Conservation (phyloP, 1,139 yeast species). For the Lodderomyces jiufengensis region DNA sequence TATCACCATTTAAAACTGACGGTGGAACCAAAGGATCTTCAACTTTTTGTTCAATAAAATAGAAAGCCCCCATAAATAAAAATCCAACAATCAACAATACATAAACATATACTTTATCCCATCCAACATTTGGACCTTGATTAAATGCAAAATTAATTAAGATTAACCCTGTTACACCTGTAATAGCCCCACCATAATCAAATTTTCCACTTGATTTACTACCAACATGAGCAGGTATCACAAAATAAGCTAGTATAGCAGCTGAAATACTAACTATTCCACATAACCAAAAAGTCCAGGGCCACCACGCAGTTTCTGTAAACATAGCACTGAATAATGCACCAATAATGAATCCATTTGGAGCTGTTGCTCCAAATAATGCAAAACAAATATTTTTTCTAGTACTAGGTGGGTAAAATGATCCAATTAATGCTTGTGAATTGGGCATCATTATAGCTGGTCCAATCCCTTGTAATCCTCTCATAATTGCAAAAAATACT, state of each 20-base stretch:
- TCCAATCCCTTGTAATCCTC: conserved; percentile 62
- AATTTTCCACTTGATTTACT: conserved; percentile 23
- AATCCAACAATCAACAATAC: conserved; percentile 48
- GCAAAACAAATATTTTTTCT: conserved; percentile 40
- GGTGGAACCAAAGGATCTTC: conserved; percentile 47
- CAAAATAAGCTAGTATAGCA: conserved; percentile 28
- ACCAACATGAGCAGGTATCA: conserved; percentile 42
- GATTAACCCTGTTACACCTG: conserved; percentile 48
- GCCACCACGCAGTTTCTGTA: conserved; percentile 48
- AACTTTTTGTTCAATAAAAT: conserved; percentile 31
- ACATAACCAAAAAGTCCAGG: conserved; percentile 52
- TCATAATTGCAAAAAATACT: conserved; percentile 46
- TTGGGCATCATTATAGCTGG: conserved; percentile 57
- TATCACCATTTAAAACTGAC: conserved; percentile 36
- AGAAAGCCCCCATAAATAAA: conserved; percentile 32
- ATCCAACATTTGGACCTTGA: conserved; percentile 60
- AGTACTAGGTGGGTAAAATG: conserved; percentile 44
- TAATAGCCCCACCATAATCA: conserved; percentile 46
- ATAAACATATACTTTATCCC: conserved; percentile 50
- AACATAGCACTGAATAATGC: conserved; percentile 45
- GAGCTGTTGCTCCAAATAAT: conserved; percentile 59
- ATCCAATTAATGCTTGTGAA: conserved; percentile 52
- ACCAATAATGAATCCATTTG: conserved; percentile 53
- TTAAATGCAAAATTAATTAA: conserved; percentile 56
- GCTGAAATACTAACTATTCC: conserved; percentile 34